A percentile compares a stretch with the other conserved stretches of the same genome.
Conservation (phyloP, 2,329 filamentous ascomycete species). For the Fusarium palustre region DNA sequence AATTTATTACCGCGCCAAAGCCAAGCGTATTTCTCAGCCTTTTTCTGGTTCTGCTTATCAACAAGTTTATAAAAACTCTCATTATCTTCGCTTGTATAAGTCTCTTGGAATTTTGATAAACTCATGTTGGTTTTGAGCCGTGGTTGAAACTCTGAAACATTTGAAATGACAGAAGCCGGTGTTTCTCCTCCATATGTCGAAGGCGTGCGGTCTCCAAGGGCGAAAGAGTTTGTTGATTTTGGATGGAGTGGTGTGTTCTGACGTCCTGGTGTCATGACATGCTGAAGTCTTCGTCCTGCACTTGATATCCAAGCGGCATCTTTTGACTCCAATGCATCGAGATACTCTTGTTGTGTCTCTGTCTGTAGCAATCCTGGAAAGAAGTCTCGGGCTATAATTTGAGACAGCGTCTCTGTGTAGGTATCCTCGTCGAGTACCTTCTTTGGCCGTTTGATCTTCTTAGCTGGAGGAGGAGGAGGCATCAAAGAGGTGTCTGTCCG, state of each 20-base stretch:
- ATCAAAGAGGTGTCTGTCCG: constrained; percentile 78
- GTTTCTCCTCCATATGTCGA: constrained; percentile 78
- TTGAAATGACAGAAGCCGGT: constrained; percentile 68
- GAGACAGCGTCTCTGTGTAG: constrained; percentile 89
- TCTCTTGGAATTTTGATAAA: constrained; percentile 86
- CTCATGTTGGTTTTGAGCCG: constrained; percentile 81
- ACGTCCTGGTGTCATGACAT: constrained; percentile 84
- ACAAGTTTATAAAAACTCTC: constrained; percentile 94
- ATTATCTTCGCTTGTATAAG: constrained; percentile 97
- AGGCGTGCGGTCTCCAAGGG: constrained; percentile 66
- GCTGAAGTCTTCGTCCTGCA: constrained; percentile 76
- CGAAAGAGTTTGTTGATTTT: constrained; percentile 35
- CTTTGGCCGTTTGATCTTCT: constrained; percentile 90
- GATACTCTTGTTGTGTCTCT: constrained; percentile 89
- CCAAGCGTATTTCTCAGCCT: constrained; percentile 87
- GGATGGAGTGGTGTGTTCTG: constrained; percentile 43
- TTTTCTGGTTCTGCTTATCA: constrained; percentile 89
- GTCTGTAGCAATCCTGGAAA: constrained; percentile 91
- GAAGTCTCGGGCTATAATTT: constrained; percentile 96
- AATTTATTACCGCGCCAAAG: constrained; percentile 91
- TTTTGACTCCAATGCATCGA: constrained; percentile 89
- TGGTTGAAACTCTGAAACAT: constrained; percentile 55
- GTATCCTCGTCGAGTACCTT: constrained; percentile 92
- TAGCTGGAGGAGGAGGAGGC: constrained; percentile 85
- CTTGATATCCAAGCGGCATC: constrained; percentile 88